Base-by-base conservation (phyloP, 73 alveolate species). In the Tetrahymena borealis region DNA sequence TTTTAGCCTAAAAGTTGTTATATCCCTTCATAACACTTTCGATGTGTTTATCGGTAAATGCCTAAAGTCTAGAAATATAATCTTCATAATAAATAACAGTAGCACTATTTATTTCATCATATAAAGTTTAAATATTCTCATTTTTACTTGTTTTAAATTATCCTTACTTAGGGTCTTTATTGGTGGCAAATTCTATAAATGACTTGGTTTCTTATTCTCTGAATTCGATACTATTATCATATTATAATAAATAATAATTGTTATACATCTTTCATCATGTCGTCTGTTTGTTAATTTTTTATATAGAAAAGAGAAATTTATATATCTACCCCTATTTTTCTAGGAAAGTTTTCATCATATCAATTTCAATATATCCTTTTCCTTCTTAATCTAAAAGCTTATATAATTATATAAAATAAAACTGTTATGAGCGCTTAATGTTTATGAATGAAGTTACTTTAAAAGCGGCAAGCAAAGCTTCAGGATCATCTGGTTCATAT, bases 401-500 rank as follows among this genome's bases (percentile, higher is more conserved):
- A 24, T 60, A 6, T 60, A 60, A 60, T 60, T 60, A 60, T n/a
- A n/a, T n/a, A n/a, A n/a, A n/a, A n/a, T 60, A 60, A 60, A 60
- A 60, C 85, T 60, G 85, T 60, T 60, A 24, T 28, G 36, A 32
- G 20, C 13, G 28, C 16, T 1, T 24, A 60, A 24, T 60, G 10
- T n/a, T 60, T 60, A 24, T 3, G 4, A 43, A 43, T 15, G 3
- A 43, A 60, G n/a, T 37, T 39, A 60, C 78, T 41, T 90, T 92
- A 39, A 92, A 92, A n/a, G 95, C 95, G 28, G 95, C 95, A 40
- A 92, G 39, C 90, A 92, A 33, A n/a, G 91, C 91, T 38, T 93
- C 93, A 24, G 91, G 90, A 35, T 93, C 93, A 93, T 93, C 95
- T 33, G 95, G 95, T 33, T 93, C 95, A 38, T 79, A 93, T 85